Base-by-base conservation (phyloP, 2,329 filamentous ascomycete species). In the Chaetomiaceae sp. region DNA sequence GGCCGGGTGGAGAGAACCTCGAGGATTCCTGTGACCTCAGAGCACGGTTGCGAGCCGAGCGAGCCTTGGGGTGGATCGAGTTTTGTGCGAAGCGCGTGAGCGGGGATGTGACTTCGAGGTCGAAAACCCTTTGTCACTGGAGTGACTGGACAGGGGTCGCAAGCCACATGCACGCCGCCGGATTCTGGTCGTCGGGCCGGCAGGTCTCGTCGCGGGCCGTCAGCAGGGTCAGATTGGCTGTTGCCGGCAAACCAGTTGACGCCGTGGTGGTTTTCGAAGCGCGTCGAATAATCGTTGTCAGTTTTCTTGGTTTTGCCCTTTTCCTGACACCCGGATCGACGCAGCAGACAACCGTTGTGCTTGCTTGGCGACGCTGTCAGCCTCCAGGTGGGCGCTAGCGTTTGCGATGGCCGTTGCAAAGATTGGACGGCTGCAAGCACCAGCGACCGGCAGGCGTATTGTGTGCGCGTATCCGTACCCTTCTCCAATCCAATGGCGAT, bases 51-150 rank as follows among this genome's bases (percentile, higher is more conserved):
- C 34, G 43, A 34, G 47, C 47, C 53, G n/a, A n/a, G n/a, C n/a
- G n/a, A n/a, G n/a, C n/a, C 14, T 31, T 54, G 53, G 57, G 57
- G 55, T 57, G 59, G 58, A 59, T 58, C 53, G 53, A 56, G 38
- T 61, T 61, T 62, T 61, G 59, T 54, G 59, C 40, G 47, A 53
- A 54, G 45, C 9, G 37, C 48, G 38, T 42, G n/a, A 42, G 53
- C 33, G 47, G 53, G 47, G 53, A 42, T 38, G 46, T 54, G 52
- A 50, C 40, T 51, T 50, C 40, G 15, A 33, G 17, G 31, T n/a
- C 25, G 20, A 45, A 47, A 34, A 15, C 34, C 20, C 47, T 48
- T 43, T 51, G 47, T 54, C 42, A 42, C 25, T 31, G 9, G n/a
- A n/a, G 27, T 31, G 8, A 31, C 31, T 51, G 29, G 43, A 47